Percentiles rank a stretch among this genome's conserved stretches.
phyloP scores from a whole-genome alignment of 2,329 filamentous ascomycete species.

The Orbilia blumenaviensis region DNA sequence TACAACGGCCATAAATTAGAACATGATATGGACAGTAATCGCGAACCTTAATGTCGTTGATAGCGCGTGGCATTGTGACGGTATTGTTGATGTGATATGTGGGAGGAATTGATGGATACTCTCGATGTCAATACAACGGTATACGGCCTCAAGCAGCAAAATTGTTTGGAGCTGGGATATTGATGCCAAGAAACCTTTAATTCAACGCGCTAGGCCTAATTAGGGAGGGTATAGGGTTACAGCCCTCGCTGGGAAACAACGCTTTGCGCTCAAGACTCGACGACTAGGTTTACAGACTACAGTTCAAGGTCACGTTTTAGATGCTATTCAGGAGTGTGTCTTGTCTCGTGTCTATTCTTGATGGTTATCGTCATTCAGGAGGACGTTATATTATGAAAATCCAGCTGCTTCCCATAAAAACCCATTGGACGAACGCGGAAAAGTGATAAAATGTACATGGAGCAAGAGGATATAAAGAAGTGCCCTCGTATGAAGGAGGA shows the following conservation, averaged over 20 bases:
- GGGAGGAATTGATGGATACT: slow-evolving; percentile 16
- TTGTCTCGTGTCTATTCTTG: slow-evolving; percentile 10
- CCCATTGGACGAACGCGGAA: slow-evolving; percentile 47
- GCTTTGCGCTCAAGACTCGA: neutral
- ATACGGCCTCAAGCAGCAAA: slow-evolving; percentile 26
- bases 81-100: slow-evolving; percentile 32
- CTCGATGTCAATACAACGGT: slow-evolving; percentile 7
- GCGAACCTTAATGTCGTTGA: slow-evolving; percentile 53
- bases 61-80: slow-evolving; percentile 51
- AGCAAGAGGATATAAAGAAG: slow-evolving; percentile 50
- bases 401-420: slow-evolving; percentile 54
- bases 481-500: slow-evolving; percentile 15
- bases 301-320: neutral
- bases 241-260: slow-evolving; percentile 38
- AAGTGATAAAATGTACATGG: slow-evolving; percentile 50
- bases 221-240: slow-evolving; percentile 24
- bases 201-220: slow-evolving; percentile 26
- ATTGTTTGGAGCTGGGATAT: slow-evolving; percentile 46
- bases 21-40: neutral
- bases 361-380: slow-evolving; percentile 37
- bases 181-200: slow-evolving; percentile 45
- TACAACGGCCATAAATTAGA: neutral
- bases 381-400: slow-evolving; percentile 54
- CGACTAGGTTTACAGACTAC: slow-evolving; percentile 6
- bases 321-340: slow-evolving; percentile 1